Evolutionary conservation across 306 rosid species (phyloP).

Genomic region (Alnus glutinosa): DNA sequence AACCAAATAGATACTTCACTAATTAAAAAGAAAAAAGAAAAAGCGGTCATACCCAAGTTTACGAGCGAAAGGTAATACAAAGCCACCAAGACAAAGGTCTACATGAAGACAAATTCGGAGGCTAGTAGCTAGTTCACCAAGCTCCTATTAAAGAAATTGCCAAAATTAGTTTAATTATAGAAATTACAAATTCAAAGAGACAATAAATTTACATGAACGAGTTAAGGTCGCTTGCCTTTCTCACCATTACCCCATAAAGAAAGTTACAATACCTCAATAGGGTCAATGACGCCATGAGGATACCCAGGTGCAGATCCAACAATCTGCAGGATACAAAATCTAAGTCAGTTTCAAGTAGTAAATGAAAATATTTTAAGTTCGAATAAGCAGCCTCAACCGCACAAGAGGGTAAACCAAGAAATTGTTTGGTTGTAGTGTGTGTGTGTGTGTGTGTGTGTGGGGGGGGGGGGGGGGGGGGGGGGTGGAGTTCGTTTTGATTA

Average conservation of each 20-base stretch:
- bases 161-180: slow-evolving; percentile 25
- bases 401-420: slow-evolving; percentile 11
- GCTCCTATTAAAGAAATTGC: slow-evolving; percentile 62
- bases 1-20: neutral
- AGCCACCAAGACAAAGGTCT: slow-evolving; percentile 96
- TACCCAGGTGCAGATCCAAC: slow-evolving; percentile 98
- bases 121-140: slow-evolving; percentile 81
- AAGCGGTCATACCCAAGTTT: slow-evolving; percentile 76
- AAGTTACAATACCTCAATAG: slow-evolving; percentile 64
- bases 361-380: slow-evolving; percentile 28
- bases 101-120: slow-evolving; percentile 85
- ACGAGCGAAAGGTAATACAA: slow-evolving; percentile 87
- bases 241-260: slow-evolving; percentile 11
- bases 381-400: slow-evolving; percentile 20
- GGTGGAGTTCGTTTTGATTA: neutral
- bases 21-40: slow-evolving; percentile 26
- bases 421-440: too few species aligned
- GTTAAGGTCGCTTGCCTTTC: slow-evolving; percentile 17
- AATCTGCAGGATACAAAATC: slow-evolving; percentile 55
- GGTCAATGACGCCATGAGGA: slow-evolving; percentile 97
- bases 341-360: slow-evolving; percentile 30
- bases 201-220: slow-evolving; percentile 23
- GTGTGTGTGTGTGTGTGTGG: too few species aligned
- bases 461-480: too few species aligned
- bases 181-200: slow-evolving; percentile 7